Conservation (phyloP, 805 yeast species). For the Naumovozyma castellii region DNA sequence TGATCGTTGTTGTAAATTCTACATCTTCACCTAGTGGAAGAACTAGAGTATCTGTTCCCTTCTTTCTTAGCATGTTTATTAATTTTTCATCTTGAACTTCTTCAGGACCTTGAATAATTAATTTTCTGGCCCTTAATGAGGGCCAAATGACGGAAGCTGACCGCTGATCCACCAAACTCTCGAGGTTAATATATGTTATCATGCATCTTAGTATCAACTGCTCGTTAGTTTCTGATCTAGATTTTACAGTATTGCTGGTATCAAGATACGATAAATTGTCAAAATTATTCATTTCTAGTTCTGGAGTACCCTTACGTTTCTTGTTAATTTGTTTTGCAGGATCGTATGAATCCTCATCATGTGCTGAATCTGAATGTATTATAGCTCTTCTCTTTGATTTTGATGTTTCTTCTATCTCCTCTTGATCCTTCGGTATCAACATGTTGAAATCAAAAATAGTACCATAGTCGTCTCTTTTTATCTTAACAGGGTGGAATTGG, state of each 20-base stretch:
- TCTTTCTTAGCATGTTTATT: slow-evolving; percentile 11
- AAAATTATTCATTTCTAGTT: slow-evolving; percentile 26
- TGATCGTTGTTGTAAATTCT: slow-evolving; percentile 45
- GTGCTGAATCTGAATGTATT: slow-evolving; percentile 14
- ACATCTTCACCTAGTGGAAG: slow-evolving; percentile 33
- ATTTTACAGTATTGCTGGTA: slow-evolving; percentile 43
- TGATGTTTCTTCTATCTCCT: slow-evolving; percentile 28
- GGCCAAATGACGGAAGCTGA: slow-evolving; percentile 73
- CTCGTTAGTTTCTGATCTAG: slow-evolving; percentile 29
- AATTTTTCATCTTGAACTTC: slow-evolving; percentile 14
- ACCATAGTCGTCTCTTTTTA: slow-evolving; percentile 82
- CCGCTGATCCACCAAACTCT: slow-evolving; percentile 76
- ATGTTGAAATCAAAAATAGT: slow-evolving; percentile 57
- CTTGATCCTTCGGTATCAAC: slow-evolving; percentile 45
- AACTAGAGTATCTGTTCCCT: slow-evolving; percentile 28
- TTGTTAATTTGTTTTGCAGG: slow-evolving; percentile 9
- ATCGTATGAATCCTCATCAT: slow-evolving; percentile 24
- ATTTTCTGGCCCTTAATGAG: slow-evolving; percentile 64
- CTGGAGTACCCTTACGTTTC: slow-evolving; percentile 15
- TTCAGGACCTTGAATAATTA: slow-evolving; percentile 37
- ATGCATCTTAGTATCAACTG: slow-evolving; percentile 56
- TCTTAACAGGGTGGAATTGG: slow-evolving; percentile 53
- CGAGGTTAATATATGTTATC: slow-evolving; percentile 65
- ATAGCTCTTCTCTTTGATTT: slow-evolving; percentile 12
- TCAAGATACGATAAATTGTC: slow-evolving; percentile 47